Evolutionary conservation across 495 filamentous ascomycete genomes (phyloP).

Genomic region (Lasiosphaeris hirsuta): DNA sequence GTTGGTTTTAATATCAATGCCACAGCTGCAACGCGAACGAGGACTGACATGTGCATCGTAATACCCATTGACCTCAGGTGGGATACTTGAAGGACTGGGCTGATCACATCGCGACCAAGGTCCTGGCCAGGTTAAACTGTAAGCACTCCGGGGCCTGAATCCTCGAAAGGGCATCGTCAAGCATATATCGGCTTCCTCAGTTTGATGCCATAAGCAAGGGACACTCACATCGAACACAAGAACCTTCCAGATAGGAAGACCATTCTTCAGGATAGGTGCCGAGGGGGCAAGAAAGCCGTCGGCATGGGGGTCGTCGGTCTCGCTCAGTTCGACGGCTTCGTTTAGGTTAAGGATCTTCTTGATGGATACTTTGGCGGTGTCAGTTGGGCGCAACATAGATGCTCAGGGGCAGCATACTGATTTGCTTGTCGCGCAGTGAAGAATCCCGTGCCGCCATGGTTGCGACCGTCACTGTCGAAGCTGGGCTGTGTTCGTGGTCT

Average conservation of each 20-base stretch:
- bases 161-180: neutral
- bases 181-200: neutral
- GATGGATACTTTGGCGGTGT: conserved; percentile 67
- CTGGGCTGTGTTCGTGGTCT: neutral
- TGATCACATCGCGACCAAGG: conserved; percentile 69
- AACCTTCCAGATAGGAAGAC: conserved; percentile 66
- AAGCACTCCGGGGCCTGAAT: neutral
- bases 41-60: conserved; percentile 79
- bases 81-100: conserved; percentile 89
- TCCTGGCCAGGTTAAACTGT: conserved; percentile 37
- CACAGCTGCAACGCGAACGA: neutral
- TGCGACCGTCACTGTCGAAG: neutral
- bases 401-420: conserved; percentile 56
- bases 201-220: too few relatives aligned
- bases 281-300: conserved; percentile 65
- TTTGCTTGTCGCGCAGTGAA: conserved; percentile 92
- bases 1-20: neutral
- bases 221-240: conserved; percentile 31
- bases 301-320: conserved; percentile 54
- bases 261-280: conserved; percentile 82
- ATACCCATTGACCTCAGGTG: conserved; percentile 90
- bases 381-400: neutral
- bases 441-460: conserved; percentile 54
- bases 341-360: conserved; percentile 96
- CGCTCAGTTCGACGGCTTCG: conserved; percentile 55